These are phyloP conservation scores for Hibiscus syriacus DNA, from an alignment of 345 rosid genomes.

Conservation along the genomic window DNA sequence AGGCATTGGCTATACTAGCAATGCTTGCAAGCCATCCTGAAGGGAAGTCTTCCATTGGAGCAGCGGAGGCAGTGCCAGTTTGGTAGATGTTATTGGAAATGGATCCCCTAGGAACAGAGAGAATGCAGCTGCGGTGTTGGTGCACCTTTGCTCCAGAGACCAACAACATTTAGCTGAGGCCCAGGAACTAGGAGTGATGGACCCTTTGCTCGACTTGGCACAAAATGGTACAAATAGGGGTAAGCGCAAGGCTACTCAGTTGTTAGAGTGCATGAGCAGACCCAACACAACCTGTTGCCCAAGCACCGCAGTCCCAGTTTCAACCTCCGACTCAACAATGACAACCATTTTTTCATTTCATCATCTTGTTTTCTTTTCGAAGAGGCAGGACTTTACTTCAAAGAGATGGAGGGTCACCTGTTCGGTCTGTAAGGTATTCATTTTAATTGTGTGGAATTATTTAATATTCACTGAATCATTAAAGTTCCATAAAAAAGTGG, in stretches of 20 bases:
- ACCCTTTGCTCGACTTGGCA: constrained; percentile 61
- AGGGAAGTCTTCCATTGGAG: constrained; percentile 62
- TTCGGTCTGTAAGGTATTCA: constrained; percentile 27
- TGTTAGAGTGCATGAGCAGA: constrained; percentile 73
- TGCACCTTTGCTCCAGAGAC: no score
- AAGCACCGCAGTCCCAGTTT: constrained; percentile 21
- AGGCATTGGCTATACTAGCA: constrained; percentile 73
- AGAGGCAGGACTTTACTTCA: constrained; percentile 18
- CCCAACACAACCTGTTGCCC: constrained; percentile 28
- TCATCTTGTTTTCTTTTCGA: constrained; percentile 11
- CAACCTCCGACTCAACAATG: constrained; percentile 34
- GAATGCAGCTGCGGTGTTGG: no score
- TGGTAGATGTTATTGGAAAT: no score
- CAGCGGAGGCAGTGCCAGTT: constrained; percentile 59
- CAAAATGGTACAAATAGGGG: constrained; percentile 90
- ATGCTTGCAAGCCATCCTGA: constrained; percentile 73
- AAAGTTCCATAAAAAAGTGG: background rate
- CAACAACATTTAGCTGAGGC: no score
- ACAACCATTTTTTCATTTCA: constrained; percentile 13
- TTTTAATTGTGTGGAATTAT: constrained; percentile 24
- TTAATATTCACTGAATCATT: constrained; percentile 4
- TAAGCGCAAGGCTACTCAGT: constrained; percentile 85
- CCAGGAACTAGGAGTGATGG: constrained; percentile 78
- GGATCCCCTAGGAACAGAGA: no score
- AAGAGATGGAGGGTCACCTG: constrained; percentile 51